These are phyloP conservation scores for Phytophthora idaei DNA, from an alignment of 352 stramenopile genomes.

Conservation along the genomic window DNA sequence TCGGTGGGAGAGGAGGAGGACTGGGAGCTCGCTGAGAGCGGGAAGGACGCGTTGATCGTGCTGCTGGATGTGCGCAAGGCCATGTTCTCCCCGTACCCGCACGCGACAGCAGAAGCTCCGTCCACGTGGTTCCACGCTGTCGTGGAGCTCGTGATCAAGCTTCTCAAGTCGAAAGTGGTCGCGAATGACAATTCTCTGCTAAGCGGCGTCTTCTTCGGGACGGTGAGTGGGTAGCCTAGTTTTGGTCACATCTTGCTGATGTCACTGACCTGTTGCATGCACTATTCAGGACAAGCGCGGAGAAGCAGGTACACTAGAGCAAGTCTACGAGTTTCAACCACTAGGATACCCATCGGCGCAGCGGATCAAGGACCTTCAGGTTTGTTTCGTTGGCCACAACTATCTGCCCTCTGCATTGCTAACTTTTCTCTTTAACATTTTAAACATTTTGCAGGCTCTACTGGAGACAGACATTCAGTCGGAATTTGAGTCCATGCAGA, in stretches of 20 bases:
- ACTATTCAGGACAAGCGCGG: slow-evolving; percentile 54
- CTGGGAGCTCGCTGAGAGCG: slow-evolving; percentile 60
- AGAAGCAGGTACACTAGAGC: slow-evolving; percentile 62
- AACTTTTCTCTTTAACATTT: neutral
- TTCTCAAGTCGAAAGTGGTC: slow-evolving; percentile 82
- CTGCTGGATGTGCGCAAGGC: slow-evolving; percentile 70
- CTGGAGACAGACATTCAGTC: slow-evolving; percentile 49
- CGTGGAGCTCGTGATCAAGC: slow-evolving; percentile 67
- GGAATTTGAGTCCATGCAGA: slow-evolving; percentile 64
- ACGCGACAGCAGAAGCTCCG: slow-evolving; percentile 22
- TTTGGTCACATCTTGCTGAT: neutral
- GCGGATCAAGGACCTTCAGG: slow-evolving; percentile 79
- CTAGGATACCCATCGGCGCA: slow-evolving; percentile 74
- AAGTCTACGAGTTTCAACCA: slow-evolving; percentile 79
- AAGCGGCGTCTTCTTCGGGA: slow-evolving; percentile 79
- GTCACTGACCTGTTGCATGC: neutral
- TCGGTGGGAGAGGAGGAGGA: slow-evolving; percentile 54
- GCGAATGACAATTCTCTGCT: slow-evolving; percentile 82
- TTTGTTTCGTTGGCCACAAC: neutral
- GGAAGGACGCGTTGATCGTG: slow-evolving; percentile 81
- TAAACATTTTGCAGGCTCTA: slow-evolving; percentile 35
- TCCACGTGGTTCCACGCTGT: slow-evolving; percentile 78
- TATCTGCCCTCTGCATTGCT: neutral
- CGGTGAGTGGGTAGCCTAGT: slow-evolving; percentile 38
- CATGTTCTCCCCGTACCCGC: slow-evolving; percentile 65